phyloP scores from a whole-genome alignment of 345 rosid species.

The Gossypium australe region DNA sequence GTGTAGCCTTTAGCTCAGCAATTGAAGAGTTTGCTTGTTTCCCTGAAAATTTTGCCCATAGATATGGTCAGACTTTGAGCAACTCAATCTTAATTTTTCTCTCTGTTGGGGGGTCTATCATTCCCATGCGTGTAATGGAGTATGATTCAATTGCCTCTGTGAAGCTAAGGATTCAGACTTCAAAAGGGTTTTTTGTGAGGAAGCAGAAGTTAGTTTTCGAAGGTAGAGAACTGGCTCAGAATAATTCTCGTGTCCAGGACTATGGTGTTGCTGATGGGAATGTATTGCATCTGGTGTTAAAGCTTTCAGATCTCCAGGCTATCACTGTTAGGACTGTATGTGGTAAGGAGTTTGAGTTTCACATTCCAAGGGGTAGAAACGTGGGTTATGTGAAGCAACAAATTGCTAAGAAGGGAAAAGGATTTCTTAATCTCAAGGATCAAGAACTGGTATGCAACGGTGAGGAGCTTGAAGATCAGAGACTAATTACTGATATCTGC shows the following conservation, averaged over 20 bases:
- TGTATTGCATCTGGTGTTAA: slow-evolving; percentile 58
- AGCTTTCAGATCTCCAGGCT: slow-evolving; percentile 59
- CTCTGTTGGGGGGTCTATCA: slow-evolving; percentile 51
- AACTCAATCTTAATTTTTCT: slow-evolving; percentile 55
- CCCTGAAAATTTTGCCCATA: slow-evolving; percentile 27
- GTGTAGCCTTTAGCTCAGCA: slow-evolving; percentile 55
- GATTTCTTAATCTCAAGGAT: background rate
- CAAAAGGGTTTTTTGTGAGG: slow-evolving; percentile 56
- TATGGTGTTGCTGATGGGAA: slow-evolving; percentile 60
- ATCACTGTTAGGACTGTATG: slow-evolving; percentile 42
- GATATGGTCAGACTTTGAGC: slow-evolving; percentile 25
- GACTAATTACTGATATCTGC: background rate
- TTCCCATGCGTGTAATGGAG: slow-evolving; percentile 56
- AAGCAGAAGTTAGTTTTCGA: slow-evolving; percentile 60
- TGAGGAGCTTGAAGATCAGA: background rate
- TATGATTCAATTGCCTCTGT: slow-evolving; percentile 70
- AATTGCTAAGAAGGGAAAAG: background rate
- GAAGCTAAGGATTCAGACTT: slow-evolving; percentile 70
- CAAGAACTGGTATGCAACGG: background rate
- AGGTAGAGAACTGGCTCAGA: slow-evolving; percentile 54
- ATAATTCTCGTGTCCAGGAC: slow-evolving; percentile 39
- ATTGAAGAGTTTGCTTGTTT: slow-evolving; percentile 40
- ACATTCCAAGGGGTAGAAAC: background rate
- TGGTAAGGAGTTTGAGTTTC: background rate
- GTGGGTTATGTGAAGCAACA: background rate